Percentiles rank a stretch among this genome's conserved stretches.
Conservation (phyloP, 306 rosid genomes). For the Pueraria montana region DNA sequence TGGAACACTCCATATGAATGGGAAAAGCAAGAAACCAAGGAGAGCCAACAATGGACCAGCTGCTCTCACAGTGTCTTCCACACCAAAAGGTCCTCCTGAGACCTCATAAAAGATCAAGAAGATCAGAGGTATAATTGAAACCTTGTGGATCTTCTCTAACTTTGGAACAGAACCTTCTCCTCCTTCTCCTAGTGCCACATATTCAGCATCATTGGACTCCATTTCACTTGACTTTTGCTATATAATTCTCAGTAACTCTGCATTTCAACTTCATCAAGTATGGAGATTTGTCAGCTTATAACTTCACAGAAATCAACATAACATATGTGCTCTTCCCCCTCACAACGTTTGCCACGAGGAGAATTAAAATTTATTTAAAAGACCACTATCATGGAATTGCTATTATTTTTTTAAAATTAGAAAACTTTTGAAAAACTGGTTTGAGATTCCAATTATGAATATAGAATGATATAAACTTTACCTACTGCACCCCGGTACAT, state of each 20-base stretch:
- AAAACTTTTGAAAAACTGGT: not conserved
- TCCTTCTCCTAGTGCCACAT: constrained; percentile 33
- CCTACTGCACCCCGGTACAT: not conserved
- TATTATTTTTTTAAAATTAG: not conserved
- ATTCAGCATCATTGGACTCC: constrained; percentile 46
- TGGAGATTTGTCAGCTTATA: not conserved
- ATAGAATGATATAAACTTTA: not conserved
- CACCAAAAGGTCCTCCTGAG: constrained; percentile 79
- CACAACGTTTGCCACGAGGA: not conserved
- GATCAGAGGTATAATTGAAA: constrained; percentile 54
- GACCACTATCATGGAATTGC: not conserved
- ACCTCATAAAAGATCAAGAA: constrained; percentile 78
- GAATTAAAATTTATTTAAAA: not conserved
- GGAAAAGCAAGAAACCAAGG: constrained; percentile 63
- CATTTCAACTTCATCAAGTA: constrained; percentile 26
- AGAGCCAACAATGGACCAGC: constrained; percentile 72
- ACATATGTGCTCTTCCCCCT: not conserved
- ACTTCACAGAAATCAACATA: not conserved
- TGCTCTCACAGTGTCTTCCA: constrained; percentile 71
- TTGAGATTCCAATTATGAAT: not conserved
- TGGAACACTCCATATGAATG: constrained; percentile 75
- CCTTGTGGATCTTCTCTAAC: constrained; percentile 37
- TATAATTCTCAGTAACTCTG: constrained; percentile 20
- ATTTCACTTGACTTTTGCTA: constrained; percentile 24
- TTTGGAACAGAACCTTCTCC: constrained; percentile 39